Conservation (phyloP, 257 asterid species). For the Solanum chiquidenum region DNA sequence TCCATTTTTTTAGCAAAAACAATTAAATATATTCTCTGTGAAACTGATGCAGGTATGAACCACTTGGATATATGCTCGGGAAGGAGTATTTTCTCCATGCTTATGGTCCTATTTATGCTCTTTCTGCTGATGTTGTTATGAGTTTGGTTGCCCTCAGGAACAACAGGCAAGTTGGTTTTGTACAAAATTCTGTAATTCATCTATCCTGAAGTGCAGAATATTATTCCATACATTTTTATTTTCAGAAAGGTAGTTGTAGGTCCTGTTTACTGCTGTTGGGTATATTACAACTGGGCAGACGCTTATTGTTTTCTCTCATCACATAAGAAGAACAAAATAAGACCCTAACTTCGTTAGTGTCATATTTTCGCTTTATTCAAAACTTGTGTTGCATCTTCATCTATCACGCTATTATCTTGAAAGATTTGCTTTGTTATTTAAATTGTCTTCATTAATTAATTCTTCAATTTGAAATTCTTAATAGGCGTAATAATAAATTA, state of each 20-base stretch:
- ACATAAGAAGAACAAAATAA: not conserved
- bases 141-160: conserved; percentile 87
- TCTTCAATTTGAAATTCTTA: not conserved
- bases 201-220: not conserved
- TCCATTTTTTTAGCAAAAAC: not conserved
- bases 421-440: not conserved
- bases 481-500: not conserved
- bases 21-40: not conserved
- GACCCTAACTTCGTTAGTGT: not conserved
- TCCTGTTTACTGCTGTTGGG: not conserved
- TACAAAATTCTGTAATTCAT: not conserved
- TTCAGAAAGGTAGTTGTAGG: not conserved
- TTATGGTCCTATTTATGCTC: conserved; percentile 95
- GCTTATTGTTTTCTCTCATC: not conserved
- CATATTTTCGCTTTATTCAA: not conserved
- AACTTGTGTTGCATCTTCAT: not conserved
- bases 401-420: not conserved
- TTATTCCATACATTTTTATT: not conserved
- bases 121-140: conserved; percentile 88
- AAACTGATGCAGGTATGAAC: conserved; percentile 75
- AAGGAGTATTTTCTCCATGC: conserved; percentile 95
- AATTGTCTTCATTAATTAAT: not conserved
- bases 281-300: not conserved
- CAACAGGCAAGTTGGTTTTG: conserved; percentile 52
- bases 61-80: conserved; percentile 71